These are phyloP conservation scores for Zychaea mexicana DNA, from an alignment of 371 early-diverging fungal species.

Conservation along the genomic window DNA sequence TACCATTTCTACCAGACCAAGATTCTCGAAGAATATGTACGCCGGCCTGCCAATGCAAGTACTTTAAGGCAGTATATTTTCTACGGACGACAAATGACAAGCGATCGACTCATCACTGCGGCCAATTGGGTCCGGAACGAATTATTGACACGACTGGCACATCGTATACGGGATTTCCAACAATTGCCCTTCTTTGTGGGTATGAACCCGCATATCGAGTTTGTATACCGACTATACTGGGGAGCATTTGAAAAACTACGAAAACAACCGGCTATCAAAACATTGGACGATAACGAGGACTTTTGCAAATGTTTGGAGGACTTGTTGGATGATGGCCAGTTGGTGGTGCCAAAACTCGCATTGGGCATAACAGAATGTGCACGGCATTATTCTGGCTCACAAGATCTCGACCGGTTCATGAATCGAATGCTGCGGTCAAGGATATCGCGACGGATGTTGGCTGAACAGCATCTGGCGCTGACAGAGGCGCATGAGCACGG, in stretches of 20 bases:
- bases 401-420: conserved; percentile 78
- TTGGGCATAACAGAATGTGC: conserved; percentile 85
- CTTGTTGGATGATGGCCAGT: conserved; percentile 75
- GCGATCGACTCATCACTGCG: conserved; percentile 78
- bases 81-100: conserved; percentile 89
- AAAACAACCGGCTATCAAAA: conserved; percentile 65
- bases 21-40: conserved; percentile 83
- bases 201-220: conserved; percentile 88
- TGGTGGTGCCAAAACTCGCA: conserved; percentile 86
- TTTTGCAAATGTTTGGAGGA: conserved; percentile 76
- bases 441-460: conserved; percentile 90
- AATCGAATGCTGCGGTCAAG: conserved; percentile 86
- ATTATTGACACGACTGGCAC: conserved; percentile 89
- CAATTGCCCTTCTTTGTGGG: conserved; percentile 92
- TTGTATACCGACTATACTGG: conserved; percentile 89
- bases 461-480: conserved; percentile 91
- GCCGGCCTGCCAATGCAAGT: conserved; percentile 77
- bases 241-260: conserved; percentile 83
- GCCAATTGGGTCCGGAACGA: conserved; percentile 92
- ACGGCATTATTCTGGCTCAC: conserved; percentile 34
- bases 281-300: conserved; percentile 70
- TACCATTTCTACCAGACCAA: conserved; percentile 91
- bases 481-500: conserved; percentile 61
- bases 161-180: conserved; percentile 89
- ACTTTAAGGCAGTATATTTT: conserved; percentile 92